These are phyloP conservation scores for Fusarium pseudograminearum DNA, from an alignment of 2,329 filamentous ascomycete species.

Conservation along the genomic window DNA sequence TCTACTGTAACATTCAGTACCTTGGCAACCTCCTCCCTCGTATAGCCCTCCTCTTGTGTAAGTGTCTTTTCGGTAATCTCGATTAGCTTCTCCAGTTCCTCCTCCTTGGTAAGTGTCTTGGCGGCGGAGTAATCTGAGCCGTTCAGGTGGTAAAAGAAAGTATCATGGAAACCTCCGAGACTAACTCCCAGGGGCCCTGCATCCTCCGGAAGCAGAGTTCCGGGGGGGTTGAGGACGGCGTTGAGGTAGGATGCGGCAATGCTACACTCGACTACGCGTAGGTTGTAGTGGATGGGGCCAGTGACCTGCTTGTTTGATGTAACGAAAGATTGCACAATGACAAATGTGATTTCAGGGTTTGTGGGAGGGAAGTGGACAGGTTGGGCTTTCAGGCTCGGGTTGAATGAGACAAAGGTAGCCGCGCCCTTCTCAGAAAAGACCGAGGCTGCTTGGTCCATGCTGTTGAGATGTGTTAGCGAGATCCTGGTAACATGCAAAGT, in stretches of 20 bases:
- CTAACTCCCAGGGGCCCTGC: conserved; percentile 85
- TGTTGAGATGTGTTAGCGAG: conserved; percentile 52
- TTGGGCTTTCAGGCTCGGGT: conserved; percentile 78
- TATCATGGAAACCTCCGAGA: conserved; percentile 87
- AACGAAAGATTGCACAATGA: conserved; percentile 95
- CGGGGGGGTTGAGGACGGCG: conserved; percentile 66
- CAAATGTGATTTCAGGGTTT: conserved; percentile 85
- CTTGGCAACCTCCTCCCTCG: conserved; percentile 82
- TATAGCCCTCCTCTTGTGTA: conserved; percentile 84
- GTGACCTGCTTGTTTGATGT: conserved; percentile 95
- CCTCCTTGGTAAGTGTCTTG: conserved; percentile 61
- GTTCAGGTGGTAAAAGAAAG: conserved; percentile 72
- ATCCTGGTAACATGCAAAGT: not conserved
- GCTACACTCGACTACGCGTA: conserved; percentile 95
- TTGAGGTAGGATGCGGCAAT: conserved; percentile 81
- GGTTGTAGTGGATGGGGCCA: conserved; percentile 93
- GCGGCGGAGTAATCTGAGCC: conserved; percentile 56
- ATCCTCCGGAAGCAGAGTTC: conserved; percentile 77
- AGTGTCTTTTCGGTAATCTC: conserved; percentile 77
- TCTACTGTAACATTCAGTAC: conserved; percentile 76
- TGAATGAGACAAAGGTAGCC: conserved; percentile 91
- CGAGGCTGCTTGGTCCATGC: conserved; percentile 97
- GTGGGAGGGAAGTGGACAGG: conserved; percentile 87
- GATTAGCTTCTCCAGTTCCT: conserved; percentile 81
- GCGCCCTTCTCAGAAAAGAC: conserved; percentile 90